These are phyloP conservation scores for Linum lewisii DNA, from an alignment of 345 rosid genomes.

Conservation along the genomic window DNA sequence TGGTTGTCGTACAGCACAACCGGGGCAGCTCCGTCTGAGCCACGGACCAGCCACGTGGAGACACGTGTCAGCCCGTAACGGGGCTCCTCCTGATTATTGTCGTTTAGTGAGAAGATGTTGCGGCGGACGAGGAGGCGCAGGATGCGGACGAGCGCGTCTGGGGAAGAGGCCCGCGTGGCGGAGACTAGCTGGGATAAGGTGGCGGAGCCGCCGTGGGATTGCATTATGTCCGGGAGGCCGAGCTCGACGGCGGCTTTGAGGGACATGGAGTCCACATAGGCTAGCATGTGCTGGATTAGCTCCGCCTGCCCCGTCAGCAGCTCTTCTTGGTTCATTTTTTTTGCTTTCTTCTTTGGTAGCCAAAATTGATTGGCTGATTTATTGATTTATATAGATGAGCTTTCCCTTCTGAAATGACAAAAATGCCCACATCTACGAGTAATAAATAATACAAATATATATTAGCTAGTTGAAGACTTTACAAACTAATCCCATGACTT, in stretches of 20 bases:
- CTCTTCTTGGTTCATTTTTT: no score
- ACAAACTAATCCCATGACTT: no score
- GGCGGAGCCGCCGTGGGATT: no score
- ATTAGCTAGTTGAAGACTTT: no score
- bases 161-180: background rate
- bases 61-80: background rate
- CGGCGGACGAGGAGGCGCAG: background rate
- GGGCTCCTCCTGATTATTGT: background rate
- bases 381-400: no score
- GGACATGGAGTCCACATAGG: slow-evolving; percentile 17
- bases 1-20: background rate
- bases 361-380: no score
- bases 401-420: no score
- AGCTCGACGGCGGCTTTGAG: slow-evolving; percentile 19
- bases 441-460: no score
- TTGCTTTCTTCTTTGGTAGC: no score
- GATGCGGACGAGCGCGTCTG: slow-evolving; percentile 5
- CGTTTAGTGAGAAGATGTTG: background rate
- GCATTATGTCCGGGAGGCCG: slow-evolving; percentile 11
- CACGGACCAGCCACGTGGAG: background rate
- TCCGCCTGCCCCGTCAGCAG: slow-evolving; percentile 12
- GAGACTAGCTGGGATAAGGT: no score
- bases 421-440: no score
- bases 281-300: slow-evolving; percentile 14
- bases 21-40: background rate